Conservation (phyloP, 768 basidiomycete species). For the Suillus paluster region DNA sequence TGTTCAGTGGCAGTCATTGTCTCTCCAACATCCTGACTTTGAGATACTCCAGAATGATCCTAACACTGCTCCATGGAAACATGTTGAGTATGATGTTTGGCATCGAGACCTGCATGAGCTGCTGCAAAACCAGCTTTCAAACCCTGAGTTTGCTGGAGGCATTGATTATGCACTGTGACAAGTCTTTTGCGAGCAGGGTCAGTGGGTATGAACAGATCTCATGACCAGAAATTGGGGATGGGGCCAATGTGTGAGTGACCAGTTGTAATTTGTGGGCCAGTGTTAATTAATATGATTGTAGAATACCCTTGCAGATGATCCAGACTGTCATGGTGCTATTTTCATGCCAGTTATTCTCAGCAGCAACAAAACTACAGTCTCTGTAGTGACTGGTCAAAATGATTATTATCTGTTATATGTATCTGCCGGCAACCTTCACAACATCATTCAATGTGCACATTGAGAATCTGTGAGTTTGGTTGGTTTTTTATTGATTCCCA, state of each 20-base stretch:
- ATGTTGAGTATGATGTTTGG: conserved; percentile 28
- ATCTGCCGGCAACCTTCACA: conserved; percentile 31
- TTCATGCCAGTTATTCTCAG: conserved; percentile 37
- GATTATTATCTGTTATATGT: conserved; percentile 43
- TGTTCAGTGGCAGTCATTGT: conserved; percentile 31
- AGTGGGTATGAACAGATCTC: conserved; percentile 28
- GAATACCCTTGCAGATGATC: conserved; percentile 29
- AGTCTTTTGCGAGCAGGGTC: background rate
- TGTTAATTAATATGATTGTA: conserved; percentile 9
- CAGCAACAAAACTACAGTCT: conserved; percentile 49
- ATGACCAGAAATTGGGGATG: conserved; percentile 44
- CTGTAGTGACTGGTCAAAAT: conserved; percentile 43
- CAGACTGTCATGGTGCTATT: conserved; percentile 34
- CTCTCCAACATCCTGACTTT: conserved; percentile 16
- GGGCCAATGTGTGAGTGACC: conserved; percentile 34
- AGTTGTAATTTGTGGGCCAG: background rate
- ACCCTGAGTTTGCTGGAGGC: conserved; percentile 25
- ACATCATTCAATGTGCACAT: conserved; percentile 23
- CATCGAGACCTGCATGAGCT: conserved; percentile 21
- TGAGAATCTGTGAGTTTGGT: conserved; percentile 25
- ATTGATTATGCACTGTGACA: conserved; percentile 21
- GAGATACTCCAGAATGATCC: conserved; percentile 14
- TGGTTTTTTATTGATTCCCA: conserved; percentile 34
- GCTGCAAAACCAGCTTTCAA: conserved; percentile 22
- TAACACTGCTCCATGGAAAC: conserved; percentile 30